Base-by-base conservation (phyloP, 768 basidiomycete species). In the Tricholoma bakamatsutake region DNA sequence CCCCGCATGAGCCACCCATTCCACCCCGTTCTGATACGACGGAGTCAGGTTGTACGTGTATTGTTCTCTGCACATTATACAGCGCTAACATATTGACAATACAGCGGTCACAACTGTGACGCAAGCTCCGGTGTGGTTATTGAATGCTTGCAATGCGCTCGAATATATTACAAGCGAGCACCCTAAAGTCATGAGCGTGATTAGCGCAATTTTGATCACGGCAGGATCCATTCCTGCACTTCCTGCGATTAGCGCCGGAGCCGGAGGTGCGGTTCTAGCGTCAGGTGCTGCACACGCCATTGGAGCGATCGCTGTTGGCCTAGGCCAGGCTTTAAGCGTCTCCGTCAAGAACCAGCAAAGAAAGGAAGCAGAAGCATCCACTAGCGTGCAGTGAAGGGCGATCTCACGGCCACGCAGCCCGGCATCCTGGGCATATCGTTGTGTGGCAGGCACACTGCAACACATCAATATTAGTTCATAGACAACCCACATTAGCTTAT, bases 131-230 rank as follows among this genome's bases (percentile, higher is more conserved):
- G 71, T 81, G 0, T 91, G 88, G 88, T 77, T 91, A 15, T 65
- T 91, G 54, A 90, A 89, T 62, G 88, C 89, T 1, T 84, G 84
- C 61, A 82, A 76, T 48, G 88, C 89, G 9, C 77, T 91, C 57
- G 87, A 89, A 53, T 87, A 79, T 70, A 80, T 91, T 52, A 81
- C 82, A 9, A 79, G 75, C 57, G 89, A 90, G 61, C 88, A 91
- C 61, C 89, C 89, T 9, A 85, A 85, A 65, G 80, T 75, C 46
- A 76, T 89, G 85, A 84, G 80, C 58, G 79, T 87, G 33, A 67
- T 90, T 52, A 86, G 86, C 59, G 88, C 88, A 6, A 82, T 91
- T 52, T 79, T 91, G 57, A 87, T 91, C 65, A 88, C 88, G 2
- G 85, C 85, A 31, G 89, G 88, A 34, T 83, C 85, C 31, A 74